phyloP scores from a whole-genome alignment of 1,284 basidiomycete species.

The Anthracocystis walkeri region DNA sequence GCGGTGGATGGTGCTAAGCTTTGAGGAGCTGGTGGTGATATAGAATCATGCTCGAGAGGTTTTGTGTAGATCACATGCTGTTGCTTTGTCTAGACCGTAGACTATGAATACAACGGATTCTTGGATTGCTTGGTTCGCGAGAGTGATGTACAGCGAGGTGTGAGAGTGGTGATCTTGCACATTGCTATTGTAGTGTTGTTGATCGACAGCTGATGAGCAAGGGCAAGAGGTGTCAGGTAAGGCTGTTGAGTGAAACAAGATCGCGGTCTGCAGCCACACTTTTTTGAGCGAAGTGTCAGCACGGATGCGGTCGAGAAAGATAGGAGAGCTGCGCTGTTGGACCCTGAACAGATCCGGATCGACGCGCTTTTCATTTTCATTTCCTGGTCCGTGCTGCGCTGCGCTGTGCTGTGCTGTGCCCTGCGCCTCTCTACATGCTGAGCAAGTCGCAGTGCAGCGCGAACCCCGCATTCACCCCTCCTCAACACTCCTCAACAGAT shows the following conservation, averaged over 20 bases:
- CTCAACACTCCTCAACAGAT: not conserved
- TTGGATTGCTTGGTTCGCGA: too few relatives aligned
- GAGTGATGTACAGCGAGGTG: too few relatives aligned
- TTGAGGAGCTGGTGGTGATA: conserved; percentile 2
- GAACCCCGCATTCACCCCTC: not conserved
- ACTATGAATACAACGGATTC: too few relatives aligned
- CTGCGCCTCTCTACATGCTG: not conserved
- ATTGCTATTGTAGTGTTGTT: not conserved
- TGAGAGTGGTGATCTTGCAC: too few relatives aligned
- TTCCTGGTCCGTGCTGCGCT: not conserved
- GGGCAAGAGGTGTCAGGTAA: not conserved
- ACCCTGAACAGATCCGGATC: conserved; percentile 10
- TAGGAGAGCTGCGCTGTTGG: conserved; percentile 3
- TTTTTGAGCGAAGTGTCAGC: not conserved
- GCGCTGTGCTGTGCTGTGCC: not conserved
- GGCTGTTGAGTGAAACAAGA: not conserved
- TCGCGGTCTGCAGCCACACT: conserved; percentile 3
- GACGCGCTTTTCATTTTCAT: not conserved
- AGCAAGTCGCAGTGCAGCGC: not conserved
- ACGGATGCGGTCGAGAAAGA: conserved; percentile 7
- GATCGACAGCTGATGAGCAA: not conserved
- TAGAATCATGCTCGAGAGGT: not conserved
- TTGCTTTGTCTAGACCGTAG: not conserved
- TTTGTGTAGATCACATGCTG: not conserved
- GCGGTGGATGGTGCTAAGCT: conserved; percentile 35